phyloP scores from a whole-genome alignment of 345 rosid species.

The Dipteronia sinensis region DNA sequence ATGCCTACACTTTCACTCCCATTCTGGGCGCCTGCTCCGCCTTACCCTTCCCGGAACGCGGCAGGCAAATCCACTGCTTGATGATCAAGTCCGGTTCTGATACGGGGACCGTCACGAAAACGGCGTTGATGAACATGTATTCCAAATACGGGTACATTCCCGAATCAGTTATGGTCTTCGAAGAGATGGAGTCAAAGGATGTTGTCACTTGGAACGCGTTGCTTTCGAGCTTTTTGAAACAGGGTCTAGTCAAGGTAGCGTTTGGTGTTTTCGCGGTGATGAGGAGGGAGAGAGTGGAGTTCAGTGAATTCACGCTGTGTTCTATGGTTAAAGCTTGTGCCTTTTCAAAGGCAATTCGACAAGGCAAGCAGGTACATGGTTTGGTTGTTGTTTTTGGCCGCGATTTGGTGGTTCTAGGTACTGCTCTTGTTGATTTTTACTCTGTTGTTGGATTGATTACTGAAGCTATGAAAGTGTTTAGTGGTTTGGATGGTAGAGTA shows the following conservation, averaged over 20 bases:
- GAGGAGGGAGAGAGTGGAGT: slow-evolving; percentile 48
- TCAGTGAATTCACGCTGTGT: slow-evolving; percentile 74
- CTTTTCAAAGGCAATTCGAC: slow-evolving; percentile 47
- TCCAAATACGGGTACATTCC: slow-evolving; percentile 51
- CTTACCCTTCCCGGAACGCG: slow-evolving; percentile 45
- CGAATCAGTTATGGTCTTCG: slow-evolving; percentile 55
- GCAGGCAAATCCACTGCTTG: slow-evolving; percentile 72
- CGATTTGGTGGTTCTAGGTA: slow-evolving; percentile 70
- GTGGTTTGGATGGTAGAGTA: slow-evolving; percentile 30
- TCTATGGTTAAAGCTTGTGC: slow-evolving; percentile 71
- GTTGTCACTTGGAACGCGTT: slow-evolving; percentile 77
- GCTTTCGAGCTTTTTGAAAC: slow-evolving; percentile 61
- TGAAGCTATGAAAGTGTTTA: slow-evolving; percentile 65
- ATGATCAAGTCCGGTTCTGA: slow-evolving; percentile 64
- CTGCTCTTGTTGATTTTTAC: slow-evolving; percentile 73
- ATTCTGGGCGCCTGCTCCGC: slow-evolving; percentile 62
- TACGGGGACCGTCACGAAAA: slow-evolving; percentile 58
- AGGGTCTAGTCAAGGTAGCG: slow-evolving; percentile 56
- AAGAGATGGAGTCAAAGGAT: slow-evolving; percentile 56
- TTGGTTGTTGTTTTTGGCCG: slow-evolving; percentile 64
- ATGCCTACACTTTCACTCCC: slow-evolving; percentile 67
- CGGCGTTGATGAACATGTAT: slow-evolving; percentile 73
- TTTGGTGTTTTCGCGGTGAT: slow-evolving; percentile 53
- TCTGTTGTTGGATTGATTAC: slow-evolving; percentile 45
- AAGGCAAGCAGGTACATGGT: slow-evolving; percentile 78